Evolutionary conservation across 106 monocot species (phyloP).

Genomic region (Dendrobium officinale): DNA sequence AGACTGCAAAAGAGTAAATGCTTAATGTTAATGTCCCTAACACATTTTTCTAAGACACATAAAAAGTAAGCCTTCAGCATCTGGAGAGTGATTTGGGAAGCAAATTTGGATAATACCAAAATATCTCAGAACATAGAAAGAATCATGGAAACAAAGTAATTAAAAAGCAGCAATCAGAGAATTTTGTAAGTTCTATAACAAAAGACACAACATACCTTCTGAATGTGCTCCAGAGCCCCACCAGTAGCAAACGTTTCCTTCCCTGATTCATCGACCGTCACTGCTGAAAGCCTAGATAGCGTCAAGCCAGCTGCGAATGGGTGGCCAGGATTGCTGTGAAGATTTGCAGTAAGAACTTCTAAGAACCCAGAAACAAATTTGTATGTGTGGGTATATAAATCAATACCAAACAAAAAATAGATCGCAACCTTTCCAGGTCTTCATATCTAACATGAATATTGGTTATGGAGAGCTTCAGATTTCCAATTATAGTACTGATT

Average conservation of each 20-base stretch:
- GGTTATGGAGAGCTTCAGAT: slow-evolving; percentile 87
- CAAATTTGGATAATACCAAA: slow-evolving; percentile 3
- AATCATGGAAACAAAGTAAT: background rate
- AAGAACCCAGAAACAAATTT: slow-evolving; percentile 1
- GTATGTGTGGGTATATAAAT: background rate
- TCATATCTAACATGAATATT: slow-evolving; percentile 99
- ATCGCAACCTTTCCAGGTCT: slow-evolving; percentile 76
- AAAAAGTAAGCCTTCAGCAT: background rate
- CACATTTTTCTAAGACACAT: background rate
- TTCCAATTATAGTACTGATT: slow-evolving; percentile 91
- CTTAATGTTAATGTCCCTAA: slow-evolving; percentile 2
- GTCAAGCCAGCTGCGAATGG: slow-evolving; percentile 86
- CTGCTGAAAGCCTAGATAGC: slow-evolving; percentile 75
- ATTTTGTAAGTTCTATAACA: background rate
- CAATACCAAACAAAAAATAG: background rate
- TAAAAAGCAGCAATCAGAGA: background rate
- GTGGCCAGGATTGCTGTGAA: slow-evolving; percentile 93
- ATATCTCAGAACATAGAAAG: background rate
- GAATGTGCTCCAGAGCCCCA: slow-evolving; percentile 81
- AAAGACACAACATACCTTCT: slow-evolving; percentile 50
- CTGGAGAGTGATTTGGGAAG: background rate
- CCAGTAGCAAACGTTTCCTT: slow-evolving; percentile 96
- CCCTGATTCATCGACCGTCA: slow-evolving; percentile 89
- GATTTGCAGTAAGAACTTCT: slow-evolving; percentile 16
- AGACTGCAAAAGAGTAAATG: slow-evolving; percentile 51